These are phyloP conservation scores for Ramularia endophylla DNA, from an alignment of 2,329 filamentous ascomycete genomes.

Conservation along the genomic window DNA sequence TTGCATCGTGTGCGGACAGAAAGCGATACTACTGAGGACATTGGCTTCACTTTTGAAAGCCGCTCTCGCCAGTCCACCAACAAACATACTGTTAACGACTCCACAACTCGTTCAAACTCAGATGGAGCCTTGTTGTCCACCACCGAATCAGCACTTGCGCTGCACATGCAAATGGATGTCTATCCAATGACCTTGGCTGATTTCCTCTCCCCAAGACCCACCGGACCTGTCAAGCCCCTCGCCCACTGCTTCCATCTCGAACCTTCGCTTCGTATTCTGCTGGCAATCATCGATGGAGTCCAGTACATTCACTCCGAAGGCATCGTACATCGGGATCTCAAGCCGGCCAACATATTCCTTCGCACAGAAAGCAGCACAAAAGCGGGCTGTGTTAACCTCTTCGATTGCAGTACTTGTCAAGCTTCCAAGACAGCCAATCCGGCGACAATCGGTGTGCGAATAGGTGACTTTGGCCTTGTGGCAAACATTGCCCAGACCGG, in stretches of 20 bases:
- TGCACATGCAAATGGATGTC: constrained; percentile 64
- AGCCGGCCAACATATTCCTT: constrained; percentile 63
- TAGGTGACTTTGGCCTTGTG: constrained; percentile 64
- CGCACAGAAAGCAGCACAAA: constrained; percentile 36
- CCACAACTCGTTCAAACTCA: constrained; percentile 30
- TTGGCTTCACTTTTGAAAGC: constrained; percentile 14
- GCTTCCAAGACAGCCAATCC: constrained; percentile 13
- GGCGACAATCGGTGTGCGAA: constrained; percentile 42
- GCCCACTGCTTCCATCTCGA: constrained; percentile 58
- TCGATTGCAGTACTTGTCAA: constrained; percentile 42
- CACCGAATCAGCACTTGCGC: constrained; percentile 35
- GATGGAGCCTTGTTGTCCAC: constrained; percentile 7
- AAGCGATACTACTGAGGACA: constrained; percentile 11
- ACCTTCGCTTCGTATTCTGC: constrained; percentile 52
- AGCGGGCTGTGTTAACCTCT: constrained; percentile 41
- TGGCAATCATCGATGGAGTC: constrained; percentile 56
- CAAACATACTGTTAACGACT: constrained; percentile 9
- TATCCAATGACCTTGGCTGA: constrained; percentile 57
- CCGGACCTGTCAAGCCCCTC: constrained; percentile 18
- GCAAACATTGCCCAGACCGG: constrained; percentile 44
- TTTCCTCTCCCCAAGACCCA: constrained; percentile 44
- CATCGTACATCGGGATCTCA: constrained; percentile 62
- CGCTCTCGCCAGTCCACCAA: not conserved
- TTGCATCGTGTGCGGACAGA: constrained; percentile 15
- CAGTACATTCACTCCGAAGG: constrained; percentile 57